phyloP scores from a whole-genome alignment of 2,329 filamentous ascomycete species.

The Didymosphaeria variabile region DNA sequence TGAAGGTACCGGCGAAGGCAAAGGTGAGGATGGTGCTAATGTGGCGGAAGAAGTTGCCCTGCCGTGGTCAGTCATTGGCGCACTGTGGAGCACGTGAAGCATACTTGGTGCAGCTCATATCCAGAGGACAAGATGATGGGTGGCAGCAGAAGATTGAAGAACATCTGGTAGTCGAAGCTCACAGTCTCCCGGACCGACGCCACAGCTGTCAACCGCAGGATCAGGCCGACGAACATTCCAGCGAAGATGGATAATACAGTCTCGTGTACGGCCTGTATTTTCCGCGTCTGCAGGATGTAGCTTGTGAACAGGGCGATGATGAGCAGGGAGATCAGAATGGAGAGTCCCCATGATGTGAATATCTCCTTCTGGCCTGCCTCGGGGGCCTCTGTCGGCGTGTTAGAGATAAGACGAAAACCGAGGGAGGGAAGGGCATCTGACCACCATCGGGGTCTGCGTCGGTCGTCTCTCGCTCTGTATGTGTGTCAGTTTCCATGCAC shows the following conservation, averaged over 20 bases:
- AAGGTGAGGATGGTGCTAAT: slow-evolving; percentile 98
- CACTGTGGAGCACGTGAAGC: slow-evolving; percentile 25
- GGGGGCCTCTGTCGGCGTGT: slow-evolving; percentile 65
- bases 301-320: slow-evolving; percentile 96
- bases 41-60: slow-evolving; percentile 97
- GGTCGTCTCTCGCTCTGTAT: slow-evolving; percentile 54
- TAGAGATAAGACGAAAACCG: slow-evolving; percentile 39
- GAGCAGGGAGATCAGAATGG: slow-evolving; percentile 93
- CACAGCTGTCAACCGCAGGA: slow-evolving; percentile 82
- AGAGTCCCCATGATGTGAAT: slow-evolving; percentile 94
- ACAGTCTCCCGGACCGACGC: slow-evolving; percentile 89
- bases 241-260: slow-evolving; percentile 98
- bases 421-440: slow-evolving; percentile 31
- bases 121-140: slow-evolving; percentile 97
- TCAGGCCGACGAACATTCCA: slow-evolving; percentile 80
- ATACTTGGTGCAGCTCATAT: slow-evolving; percentile 89
- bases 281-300: slow-evolving; percentile 95
- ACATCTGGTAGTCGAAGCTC: slow-evolving; percentile 98
- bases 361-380: slow-evolving; percentile 93
- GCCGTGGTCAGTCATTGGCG: slow-evolving; percentile 1
- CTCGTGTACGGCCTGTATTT: slow-evolving; percentile 97
- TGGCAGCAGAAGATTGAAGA: slow-evolving; percentile 98
- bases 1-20: slow-evolving; percentile 95
- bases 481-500: slow-evolving; percentile 27
- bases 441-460: slow-evolving; percentile 59